Conservation (phyloP, 2,329 filamentous ascomycete genomes). For the Fusarium chuoi region DNA sequence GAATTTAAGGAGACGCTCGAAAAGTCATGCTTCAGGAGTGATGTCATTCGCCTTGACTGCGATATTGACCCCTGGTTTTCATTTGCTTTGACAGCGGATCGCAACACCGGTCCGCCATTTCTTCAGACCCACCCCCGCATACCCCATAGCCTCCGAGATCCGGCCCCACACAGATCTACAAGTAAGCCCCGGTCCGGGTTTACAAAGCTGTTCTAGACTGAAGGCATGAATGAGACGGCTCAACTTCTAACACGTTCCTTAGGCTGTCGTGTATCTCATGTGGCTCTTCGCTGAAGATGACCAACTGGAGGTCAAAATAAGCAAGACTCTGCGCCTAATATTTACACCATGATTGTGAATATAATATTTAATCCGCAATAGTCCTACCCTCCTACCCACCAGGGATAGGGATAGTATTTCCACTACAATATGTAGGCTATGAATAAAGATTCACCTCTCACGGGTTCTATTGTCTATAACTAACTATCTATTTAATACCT, state of each 20-base stretch:
- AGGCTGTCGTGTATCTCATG: background rate
- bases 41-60: background rate
- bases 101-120: slow-evolving; percentile 1
- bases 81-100: slow-evolving; percentile 4
- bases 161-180: slow-evolving; percentile 11
- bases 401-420: background rate
- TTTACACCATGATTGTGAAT: background rate
- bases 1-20: background rate
- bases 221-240: background rate
- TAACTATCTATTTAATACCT: background rate
- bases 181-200: background rate
- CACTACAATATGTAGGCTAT: background rate
- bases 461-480: background rate
- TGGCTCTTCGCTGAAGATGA: background rate
- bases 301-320: background rate
- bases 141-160: background rate
- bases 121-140: slow-evolving; percentile 1
- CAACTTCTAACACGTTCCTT: background rate
- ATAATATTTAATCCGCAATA: background rate
- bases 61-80: background rate
- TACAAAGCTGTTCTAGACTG: background rate
- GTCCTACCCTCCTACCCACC: background rate
- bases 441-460: background rate
- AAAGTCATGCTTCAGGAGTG: background rate
- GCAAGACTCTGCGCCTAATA: background rate